Evolutionary conservation across 371 early-diverging fungal genomes (phyloP).

Genomic region (Mucor irregularis): DNA sequence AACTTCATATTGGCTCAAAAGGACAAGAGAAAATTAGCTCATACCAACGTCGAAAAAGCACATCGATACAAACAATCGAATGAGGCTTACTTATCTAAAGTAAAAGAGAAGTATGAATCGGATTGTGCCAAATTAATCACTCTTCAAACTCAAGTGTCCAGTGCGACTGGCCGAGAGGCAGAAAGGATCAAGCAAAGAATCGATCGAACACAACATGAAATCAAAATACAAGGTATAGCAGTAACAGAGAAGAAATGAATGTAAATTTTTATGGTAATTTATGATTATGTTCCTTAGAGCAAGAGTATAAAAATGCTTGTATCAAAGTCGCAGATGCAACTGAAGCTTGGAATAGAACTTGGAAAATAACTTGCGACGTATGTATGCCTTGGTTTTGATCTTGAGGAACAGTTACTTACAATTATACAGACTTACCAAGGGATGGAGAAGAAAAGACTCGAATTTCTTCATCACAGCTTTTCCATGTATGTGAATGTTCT

Average conservation of each 20-base stretch:
- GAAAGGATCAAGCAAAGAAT: slow-evolving; percentile 38
- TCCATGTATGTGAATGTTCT: slow-evolving; percentile 89
- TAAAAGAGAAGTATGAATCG: slow-evolving; percentile 71
- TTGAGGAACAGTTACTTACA: neutral
- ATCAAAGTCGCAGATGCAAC: slow-evolving; percentile 67
- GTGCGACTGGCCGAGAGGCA: slow-evolving; percentile 26
- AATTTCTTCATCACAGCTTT: slow-evolving; percentile 74
- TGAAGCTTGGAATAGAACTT: slow-evolving; percentile 70
- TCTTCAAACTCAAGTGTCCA: slow-evolving; percentile 38
- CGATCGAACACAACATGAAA: slow-evolving; percentile 38
- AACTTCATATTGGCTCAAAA: slow-evolving; percentile 84
- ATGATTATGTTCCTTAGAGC: no score
- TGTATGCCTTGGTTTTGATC: slow-evolving; percentile 6
- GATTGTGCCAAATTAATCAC: slow-evolving; percentile 54
- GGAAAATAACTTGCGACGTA: slow-evolving; percentile 71
- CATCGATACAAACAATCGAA: slow-evolving; percentile 55
- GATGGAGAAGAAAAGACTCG: slow-evolving; percentile 89
- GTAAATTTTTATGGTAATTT: no score
- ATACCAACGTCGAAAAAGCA: slow-evolving; percentile 56
- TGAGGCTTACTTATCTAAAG: slow-evolving; percentile 37
- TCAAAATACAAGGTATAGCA: slow-evolving; percentile 37
- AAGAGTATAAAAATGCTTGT: slow-evolving; percentile 71
- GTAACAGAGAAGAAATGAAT: neutral
- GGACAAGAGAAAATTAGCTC: slow-evolving; percentile 57
- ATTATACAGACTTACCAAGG: slow-evolving; percentile 73